phyloP scores from a whole-genome alignment of 2,329 filamentous ascomycete species.

The Gnomoniopsis smithogilvyi region DNA sequence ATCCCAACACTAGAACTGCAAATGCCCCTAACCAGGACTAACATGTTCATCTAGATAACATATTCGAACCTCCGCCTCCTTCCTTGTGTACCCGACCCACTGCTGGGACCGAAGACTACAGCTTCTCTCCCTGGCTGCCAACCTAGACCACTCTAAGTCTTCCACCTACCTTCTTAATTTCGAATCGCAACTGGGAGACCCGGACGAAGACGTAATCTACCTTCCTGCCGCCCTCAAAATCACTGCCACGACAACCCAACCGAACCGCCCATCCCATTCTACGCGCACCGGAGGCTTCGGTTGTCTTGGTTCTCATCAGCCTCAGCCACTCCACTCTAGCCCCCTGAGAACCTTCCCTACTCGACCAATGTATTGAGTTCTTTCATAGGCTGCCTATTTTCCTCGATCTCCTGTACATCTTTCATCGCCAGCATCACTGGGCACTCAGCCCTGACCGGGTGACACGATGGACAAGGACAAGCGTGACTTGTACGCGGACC shows the following conservation, averaged over 20 bases:
- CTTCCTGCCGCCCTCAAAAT: background rate
- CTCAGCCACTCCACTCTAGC: background rate
- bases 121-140: background rate
- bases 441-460: conserved; percentile 27
- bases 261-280: background rate
- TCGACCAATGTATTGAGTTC: background rate
- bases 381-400: background rate
- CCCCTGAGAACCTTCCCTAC: background rate
- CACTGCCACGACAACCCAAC: background rate
- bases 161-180: too few relatives aligned
- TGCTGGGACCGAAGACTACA: background rate
- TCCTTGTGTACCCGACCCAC: too few relatives aligned
- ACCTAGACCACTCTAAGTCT: too few relatives aligned
- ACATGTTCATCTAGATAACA: background rate
- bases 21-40: background rate
- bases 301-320: background rate
- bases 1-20: background rate
- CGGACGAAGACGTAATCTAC: too few relatives aligned
- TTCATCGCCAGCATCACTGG: background rate
- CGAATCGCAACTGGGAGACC: too few relatives aligned
- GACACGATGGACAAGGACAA: conserved; percentile 67
- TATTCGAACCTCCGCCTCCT: background rate
- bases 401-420: background rate
- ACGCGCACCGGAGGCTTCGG: background rate
- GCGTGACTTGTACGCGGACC: conserved; percentile 81